A percentile compares a stretch with the other conserved stretches of the same genome.
Evolutionary conservation across 257 asterid genomes (phyloP).

Genomic region (Nicotiana tabacum): DNA sequence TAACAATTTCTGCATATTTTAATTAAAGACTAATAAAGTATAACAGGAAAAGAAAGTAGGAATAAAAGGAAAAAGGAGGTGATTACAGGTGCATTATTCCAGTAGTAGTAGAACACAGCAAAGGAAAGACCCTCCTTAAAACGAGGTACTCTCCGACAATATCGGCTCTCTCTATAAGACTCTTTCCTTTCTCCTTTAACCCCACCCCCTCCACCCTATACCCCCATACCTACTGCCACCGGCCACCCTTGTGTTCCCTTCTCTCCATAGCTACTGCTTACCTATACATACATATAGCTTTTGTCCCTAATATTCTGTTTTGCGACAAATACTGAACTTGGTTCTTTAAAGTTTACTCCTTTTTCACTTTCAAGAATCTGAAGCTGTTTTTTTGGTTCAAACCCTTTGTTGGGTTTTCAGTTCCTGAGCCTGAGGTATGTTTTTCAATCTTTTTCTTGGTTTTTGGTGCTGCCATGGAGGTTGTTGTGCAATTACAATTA

Average conservation of each 20-base stretch:
- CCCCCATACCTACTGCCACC: not conserved
- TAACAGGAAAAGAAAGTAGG: not conserved
- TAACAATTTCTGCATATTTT: not conserved
- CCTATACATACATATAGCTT: not conserved
- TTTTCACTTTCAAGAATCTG: not conserved
- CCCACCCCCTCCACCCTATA: not conserved
- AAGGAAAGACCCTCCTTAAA: conserved; percentile 10
- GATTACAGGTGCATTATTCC: conserved; percentile 2
- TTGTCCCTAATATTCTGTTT: not conserved
- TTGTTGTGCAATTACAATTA: not conserved
- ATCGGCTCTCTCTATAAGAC: conserved; percentile 1
- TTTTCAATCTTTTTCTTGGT: not conserved
- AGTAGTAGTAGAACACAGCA: not conserved
- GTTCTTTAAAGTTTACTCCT: not conserved
- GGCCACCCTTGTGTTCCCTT: not conserved
- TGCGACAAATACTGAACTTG: not conserved
- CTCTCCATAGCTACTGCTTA: not conserved
- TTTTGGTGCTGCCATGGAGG: not conserved
- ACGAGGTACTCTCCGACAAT: conserved; percentile 5
- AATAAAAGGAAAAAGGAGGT: not conserved
- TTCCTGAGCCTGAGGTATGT: not conserved
- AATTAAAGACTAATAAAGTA: not conserved
- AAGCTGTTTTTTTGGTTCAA: conserved; percentile 7
- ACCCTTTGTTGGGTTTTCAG: conserved; percentile 5
- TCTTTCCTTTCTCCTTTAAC: not conserved